Evolutionary conservation across 208 protist species (phyloP).

Genomic region (Wallacemonas sp.): DNA sequence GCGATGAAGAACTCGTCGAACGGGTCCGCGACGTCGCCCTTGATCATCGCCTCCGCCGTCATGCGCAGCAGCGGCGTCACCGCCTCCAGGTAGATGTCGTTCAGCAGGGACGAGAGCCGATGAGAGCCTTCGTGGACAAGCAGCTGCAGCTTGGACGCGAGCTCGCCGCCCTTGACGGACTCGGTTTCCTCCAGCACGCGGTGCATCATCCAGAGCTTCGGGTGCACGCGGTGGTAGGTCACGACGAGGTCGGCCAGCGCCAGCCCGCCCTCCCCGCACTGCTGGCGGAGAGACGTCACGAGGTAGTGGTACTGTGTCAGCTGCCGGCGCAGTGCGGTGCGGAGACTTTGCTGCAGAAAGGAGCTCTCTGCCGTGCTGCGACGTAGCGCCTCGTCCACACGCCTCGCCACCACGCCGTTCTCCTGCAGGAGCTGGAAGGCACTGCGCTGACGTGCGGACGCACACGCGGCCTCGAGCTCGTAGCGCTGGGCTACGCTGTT

Average conservation of each 20-base stretch:
- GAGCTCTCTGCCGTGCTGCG: slow-evolving; percentile 33
- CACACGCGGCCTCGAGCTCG: slow-evolving; percentile 22
- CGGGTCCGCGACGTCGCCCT: slow-evolving; percentile 58
- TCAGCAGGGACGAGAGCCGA: slow-evolving; percentile 42
- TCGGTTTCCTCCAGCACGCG: slow-evolving; percentile 51
- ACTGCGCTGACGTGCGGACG: slow-evolving; percentile 36
- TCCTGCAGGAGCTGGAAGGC: slow-evolving; percentile 37
- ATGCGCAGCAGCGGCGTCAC: slow-evolving; percentile 63
- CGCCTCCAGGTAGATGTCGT: slow-evolving; percentile 63
- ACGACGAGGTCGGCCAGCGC: slow-evolving; percentile 56
- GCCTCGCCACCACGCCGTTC: slow-evolving; percentile 41
- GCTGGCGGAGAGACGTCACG: slow-evolving; percentile 51
- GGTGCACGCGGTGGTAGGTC: slow-evolving; percentile 52
- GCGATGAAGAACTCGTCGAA: slow-evolving; percentile 70
- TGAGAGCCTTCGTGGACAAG: slow-evolving; percentile 61
- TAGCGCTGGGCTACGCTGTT: slow-evolving; percentile 29
- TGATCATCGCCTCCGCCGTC: slow-evolving; percentile 52
- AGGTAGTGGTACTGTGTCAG: slow-evolving; percentile 70
- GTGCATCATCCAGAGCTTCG: slow-evolving; percentile 59
- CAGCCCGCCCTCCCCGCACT: slow-evolving; percentile 25
- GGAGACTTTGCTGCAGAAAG: slow-evolving; percentile 67
- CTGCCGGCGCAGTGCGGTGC: slow-evolving; percentile 50
- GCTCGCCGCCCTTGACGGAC: slow-evolving; percentile 57
- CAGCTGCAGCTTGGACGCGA: slow-evolving; percentile 48
- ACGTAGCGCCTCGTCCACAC: slow-evolving; percentile 43